Evolutionary conservation across 225 moss, liverwort and hornwort species (phyloP), one percentile per base, ranked within the genome.

Genomic region (Straminergon stramineum): DNA sequence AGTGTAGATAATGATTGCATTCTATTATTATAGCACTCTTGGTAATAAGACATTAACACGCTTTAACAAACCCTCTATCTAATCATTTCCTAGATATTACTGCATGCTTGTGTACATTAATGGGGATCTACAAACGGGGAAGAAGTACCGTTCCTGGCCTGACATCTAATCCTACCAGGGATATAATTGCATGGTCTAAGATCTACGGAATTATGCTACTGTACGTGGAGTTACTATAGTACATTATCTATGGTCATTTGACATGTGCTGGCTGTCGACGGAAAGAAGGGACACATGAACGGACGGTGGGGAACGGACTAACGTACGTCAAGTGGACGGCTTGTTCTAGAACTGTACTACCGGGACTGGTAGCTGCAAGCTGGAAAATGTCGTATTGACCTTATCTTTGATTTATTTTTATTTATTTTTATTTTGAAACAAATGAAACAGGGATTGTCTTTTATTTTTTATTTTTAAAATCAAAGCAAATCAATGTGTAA

Each of bases 91-190:
- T 81, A 63, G 45, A 64, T 64, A 23, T 61, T 6, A 23, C 2
- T 34, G 23, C 48, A 64, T 23, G 22, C 7, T 82, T 10, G 15
- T 10, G 6, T 14, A 32, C 6, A 32, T 10, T 22, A 3, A 4
- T 1, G 10, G 2, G 4, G 21, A 48, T 82, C 48, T 45, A 48
- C 63, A 15, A 3, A 1, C 0, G 0, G 7, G 12, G 28, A 56
- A 80, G 81, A 81, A 60, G 61, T 58, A 41, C 20, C 9, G 80
- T 57, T 17, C 4, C 80, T n/a, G 53, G 4, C 17, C 27, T 58
- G 63, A 84, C 67, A 55, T 53, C n/a, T 13, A 26, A 37, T 8
- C 17, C 0, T 0, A 24, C 27, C 18, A 1, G 0, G 1, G 17
- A 52, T 67, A 26, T 51, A 5, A 66, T 13, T 53, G 35, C 37